Conservation (phyloP, 257 asterid species). For the Forsythia viridissima region DNA sequence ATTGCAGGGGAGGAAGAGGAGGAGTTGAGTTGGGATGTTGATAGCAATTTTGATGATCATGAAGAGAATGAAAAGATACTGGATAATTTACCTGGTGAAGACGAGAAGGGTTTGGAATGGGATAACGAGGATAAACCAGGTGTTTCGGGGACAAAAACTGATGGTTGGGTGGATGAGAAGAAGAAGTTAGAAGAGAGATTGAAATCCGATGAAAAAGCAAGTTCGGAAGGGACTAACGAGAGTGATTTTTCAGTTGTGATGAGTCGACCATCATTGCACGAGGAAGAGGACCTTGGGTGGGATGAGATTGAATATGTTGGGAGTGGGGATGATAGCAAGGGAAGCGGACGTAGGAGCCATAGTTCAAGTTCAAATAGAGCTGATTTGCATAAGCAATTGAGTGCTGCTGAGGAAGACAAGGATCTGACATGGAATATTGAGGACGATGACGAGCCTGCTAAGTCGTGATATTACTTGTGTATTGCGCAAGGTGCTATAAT, state of each 20-base stretch:
- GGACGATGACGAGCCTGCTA: constrained; percentile 46
- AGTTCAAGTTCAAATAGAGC: constrained; percentile 16
- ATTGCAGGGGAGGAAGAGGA: constrained; percentile 70
- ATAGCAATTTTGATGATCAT: constrained; percentile 47
- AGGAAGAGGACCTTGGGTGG: constrained; percentile 81
- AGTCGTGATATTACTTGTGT: constrained; percentile 36
- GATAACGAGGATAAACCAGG: constrained; percentile 33
- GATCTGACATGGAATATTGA: constrained; percentile 77
- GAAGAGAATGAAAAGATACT: constrained; percentile 34
- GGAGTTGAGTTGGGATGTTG: constrained; percentile 83
- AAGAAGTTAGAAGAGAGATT: constrained; percentile 32
- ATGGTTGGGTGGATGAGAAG: constrained; percentile 33
- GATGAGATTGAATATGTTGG: constrained; percentile 81
- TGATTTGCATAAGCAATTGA: constrained; percentile 47
- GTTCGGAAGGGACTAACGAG: constrained; percentile 65
- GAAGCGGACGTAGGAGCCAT: constrained; percentile 23
- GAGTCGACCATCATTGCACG: constrained; percentile 61
- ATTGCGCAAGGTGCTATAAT: neutral
- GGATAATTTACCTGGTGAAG: constrained; percentile 28
- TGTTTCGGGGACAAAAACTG: constrained; percentile 44
- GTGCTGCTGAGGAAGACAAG: constrained; percentile 64
- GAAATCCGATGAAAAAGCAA: constrained; percentile 47
- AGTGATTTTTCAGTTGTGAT: constrained; percentile 78
- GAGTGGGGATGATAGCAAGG: constrained; percentile 60
- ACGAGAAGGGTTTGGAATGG: constrained; percentile 18